phyloP scores from a whole-genome alignment of 805 yeast species.

The Pichia insulana region DNA sequence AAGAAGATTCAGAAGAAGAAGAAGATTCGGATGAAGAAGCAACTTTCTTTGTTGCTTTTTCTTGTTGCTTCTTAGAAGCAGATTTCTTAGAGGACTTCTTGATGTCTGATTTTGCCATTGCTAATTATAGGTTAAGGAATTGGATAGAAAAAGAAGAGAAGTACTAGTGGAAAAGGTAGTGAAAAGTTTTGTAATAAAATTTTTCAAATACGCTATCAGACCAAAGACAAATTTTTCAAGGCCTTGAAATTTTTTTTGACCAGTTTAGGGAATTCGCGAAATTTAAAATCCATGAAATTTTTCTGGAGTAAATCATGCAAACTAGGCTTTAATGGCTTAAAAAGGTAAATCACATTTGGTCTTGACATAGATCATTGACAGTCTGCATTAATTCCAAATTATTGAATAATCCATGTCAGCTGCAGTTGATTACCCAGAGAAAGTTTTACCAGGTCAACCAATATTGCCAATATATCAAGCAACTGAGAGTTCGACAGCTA shows the following conservation, averaged over 20 bases:
- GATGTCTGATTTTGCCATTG: constrained; percentile 24
- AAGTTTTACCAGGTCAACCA: constrained; percentile 76
- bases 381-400: no score
- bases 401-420: not conserved
- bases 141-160: not conserved
- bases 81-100: constrained; percentile 21
- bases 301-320: no score
- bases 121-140: not conserved
- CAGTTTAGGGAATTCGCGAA: not conserved
- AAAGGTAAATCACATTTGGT: no score
- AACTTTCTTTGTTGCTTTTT: constrained; percentile 20
- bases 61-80: constrained; percentile 17
- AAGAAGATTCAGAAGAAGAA: constrained; percentile 18
- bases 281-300: no score
- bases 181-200: constrained; percentile 2
- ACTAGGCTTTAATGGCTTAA: no score
- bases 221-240: no score
- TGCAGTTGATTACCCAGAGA: constrained; percentile 30
- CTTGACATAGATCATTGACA: no score
- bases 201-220: not conserved
- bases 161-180: not conserved
- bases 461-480: constrained; percentile 47
- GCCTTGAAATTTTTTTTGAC: no score
- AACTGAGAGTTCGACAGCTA: constrained; percentile 9
- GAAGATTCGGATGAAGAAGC: constrained; percentile 20